These are phyloP conservation scores for Alternaria atra DNA, from an alignment of 2,329 filamentous ascomycete species.

Conservation along the genomic window DNA sequence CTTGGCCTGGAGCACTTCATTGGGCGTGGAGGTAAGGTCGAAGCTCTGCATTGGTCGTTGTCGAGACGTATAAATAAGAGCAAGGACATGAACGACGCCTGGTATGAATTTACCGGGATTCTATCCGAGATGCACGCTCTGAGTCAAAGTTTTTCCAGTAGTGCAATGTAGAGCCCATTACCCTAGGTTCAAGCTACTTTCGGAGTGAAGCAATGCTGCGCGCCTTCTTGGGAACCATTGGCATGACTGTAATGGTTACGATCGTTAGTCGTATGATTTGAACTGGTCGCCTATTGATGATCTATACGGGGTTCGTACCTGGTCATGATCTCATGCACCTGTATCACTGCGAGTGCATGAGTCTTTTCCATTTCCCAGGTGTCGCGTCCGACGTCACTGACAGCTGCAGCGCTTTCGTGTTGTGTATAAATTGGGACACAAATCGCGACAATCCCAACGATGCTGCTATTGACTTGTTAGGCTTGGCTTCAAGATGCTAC, in stretches of 20 bases:
- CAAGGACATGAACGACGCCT: background rate
- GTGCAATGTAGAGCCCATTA: background rate
- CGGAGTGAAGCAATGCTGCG: background rate
- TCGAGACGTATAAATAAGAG: background rate
- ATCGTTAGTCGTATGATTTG: background rate
- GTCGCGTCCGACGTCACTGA: background rate
- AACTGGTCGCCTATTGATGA: background rate
- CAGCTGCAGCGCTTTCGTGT: background rate
- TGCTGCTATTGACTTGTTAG: background rate
- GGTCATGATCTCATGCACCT: background rate
- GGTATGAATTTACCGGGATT: background rate
- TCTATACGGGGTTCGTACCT: too few species aligned
- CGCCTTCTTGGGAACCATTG: background rate
- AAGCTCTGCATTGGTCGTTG: background rate
- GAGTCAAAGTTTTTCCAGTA: background rate
- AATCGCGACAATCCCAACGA: background rate
- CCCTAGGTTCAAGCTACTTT: background rate
- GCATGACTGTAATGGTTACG: too few species aligned
- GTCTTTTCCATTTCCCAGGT: background rate
- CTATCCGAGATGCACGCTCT: too few species aligned
- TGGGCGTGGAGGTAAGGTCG: background rate
- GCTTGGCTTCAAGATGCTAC: constrained; percentile 4
- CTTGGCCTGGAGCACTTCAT: background rate
- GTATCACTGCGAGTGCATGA: background rate
- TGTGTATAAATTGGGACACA: background rate